Conservation (phyloP, 2,329 filamentous ascomycete genomes). For the Pseudogymnoascus sp. region DNA sequence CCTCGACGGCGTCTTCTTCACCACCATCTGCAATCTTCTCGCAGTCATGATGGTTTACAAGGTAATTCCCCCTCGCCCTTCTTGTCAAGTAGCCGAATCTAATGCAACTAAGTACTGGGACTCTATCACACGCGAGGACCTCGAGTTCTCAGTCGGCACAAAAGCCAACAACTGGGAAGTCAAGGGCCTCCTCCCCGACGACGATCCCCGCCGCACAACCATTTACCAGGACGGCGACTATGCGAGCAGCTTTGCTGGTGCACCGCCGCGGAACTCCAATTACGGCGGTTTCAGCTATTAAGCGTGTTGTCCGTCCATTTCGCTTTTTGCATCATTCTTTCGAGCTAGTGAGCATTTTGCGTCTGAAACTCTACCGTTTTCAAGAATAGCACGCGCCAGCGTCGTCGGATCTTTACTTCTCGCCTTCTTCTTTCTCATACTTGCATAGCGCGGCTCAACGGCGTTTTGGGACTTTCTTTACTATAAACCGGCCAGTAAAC, state of each 20-base stretch:
- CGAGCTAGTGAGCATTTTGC: not conserved
- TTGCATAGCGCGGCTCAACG: conserved; percentile 5
- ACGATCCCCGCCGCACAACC: conserved; percentile 25
- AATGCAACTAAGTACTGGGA: conserved; percentile 74
- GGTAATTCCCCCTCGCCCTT: conserved; percentile 39
- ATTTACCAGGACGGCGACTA: conserved; percentile 27
- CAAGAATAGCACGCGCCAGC: not conserved
- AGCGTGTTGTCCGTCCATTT: not conserved
- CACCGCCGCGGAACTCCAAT: conserved; percentile 24
- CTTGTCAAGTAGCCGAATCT: conserved; percentile 24
- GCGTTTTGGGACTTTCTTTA: conserved; percentile 1
- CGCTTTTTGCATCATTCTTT: not conserved
- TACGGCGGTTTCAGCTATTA: conserved; percentile 27
- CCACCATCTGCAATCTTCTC: conserved; percentile 85
- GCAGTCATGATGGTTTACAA: conserved; percentile 99
- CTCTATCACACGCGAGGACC: conserved; percentile 94
- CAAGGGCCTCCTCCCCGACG: conserved; percentile 64
- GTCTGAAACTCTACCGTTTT: not conserved
- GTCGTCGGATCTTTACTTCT: not conserved
- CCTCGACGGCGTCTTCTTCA: conserved; percentile 87
- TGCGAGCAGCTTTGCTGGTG: conserved; percentile 18
- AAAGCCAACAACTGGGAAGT: conserved; percentile 98
- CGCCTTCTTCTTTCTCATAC: conserved; percentile 4
- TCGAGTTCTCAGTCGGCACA: conserved; percentile 94
- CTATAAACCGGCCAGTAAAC: not conserved